Percentiles rank a stretch among this genome's conserved stretches.
These are phyloP conservation scores for Cladosporium sp. DNA, from an alignment of 2,329 filamentous ascomycete species.

Conservation along the genomic window DNA sequence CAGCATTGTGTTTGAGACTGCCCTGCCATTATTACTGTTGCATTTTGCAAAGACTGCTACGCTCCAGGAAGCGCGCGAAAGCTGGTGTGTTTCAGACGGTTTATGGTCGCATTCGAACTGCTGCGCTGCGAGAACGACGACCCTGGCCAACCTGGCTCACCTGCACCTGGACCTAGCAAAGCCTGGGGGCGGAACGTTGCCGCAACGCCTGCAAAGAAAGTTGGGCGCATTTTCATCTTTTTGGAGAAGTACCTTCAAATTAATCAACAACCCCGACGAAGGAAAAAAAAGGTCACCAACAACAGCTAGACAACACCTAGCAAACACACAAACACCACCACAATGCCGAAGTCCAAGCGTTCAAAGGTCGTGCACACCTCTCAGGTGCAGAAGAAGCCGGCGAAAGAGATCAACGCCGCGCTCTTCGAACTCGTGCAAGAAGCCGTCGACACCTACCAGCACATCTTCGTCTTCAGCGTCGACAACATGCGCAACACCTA, in stretches of 20 bases:
- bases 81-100: conserved; percentile 4
- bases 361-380: conserved; percentile 84
- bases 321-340: conserved; percentile 27
- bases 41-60: background rate
- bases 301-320: conserved; percentile 11
- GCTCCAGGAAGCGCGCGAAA: conserved; percentile 6
- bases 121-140: no score
- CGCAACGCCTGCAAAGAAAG: no score
- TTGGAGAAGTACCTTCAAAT: background rate
- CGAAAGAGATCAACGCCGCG: conserved; percentile 80
- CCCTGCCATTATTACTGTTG: conserved; percentile 6
- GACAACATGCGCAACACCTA: conserved; percentile 99
- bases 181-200: no score
- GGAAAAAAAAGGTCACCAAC: background rate
- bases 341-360: conserved; percentile 96
- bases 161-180: no score
- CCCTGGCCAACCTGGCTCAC: no score
- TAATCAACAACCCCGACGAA: conserved; percentile 2
- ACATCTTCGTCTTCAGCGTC: conserved; percentile 89
- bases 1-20: conserved; percentile 57
- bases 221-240: background rate
- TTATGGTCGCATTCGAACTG: background rate
- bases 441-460: conserved; percentile 75
- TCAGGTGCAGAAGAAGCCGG: conserved; percentile 80
- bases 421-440: conserved; percentile 87